Evolutionary conservation across 306 rosid species (phyloP).

Genomic region (Pterocarpus santalinus): DNA sequence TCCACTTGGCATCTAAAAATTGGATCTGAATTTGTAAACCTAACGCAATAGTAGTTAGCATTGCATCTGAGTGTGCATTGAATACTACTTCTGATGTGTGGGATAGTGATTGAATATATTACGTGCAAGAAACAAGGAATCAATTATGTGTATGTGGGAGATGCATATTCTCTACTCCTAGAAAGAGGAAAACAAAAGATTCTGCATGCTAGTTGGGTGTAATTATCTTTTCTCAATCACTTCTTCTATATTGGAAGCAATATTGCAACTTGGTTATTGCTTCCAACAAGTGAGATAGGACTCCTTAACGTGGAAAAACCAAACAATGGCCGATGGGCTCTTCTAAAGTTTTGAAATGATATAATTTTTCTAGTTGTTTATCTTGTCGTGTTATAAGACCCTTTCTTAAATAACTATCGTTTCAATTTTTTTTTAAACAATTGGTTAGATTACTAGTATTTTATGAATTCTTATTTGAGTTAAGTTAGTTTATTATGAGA

Average conservation of each 20-base stretch:
- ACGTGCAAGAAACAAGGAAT: conserved; percentile 38
- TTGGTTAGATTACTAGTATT: no score
- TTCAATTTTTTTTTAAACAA: no score
- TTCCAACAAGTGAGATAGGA: not conserved
- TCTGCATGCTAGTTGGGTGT: not conserved
- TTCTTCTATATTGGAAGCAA: not conserved
- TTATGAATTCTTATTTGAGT: no score
- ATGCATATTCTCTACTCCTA: conserved; percentile 14
- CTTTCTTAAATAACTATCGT: no score
- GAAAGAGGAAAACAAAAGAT: conserved; percentile 10
- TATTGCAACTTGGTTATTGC: conserved; percentile 7
- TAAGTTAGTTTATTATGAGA: no score
- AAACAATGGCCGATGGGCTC: not conserved
- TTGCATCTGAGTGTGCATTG: conserved; percentile 28
- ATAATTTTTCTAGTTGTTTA: not conserved
- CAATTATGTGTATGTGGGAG: not conserved
- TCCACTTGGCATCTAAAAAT: no score
- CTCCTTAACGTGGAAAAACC: not conserved
- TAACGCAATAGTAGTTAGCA: conserved; percentile 11
- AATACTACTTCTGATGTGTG: not conserved
- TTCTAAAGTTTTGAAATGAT: not conserved
- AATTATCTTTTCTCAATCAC: not conserved
- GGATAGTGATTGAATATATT: conserved; percentile 32
- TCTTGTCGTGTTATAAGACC: not conserved
- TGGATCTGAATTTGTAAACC: conserved; percentile 23